Evolutionary conservation across 495 filamentous ascomycete species (phyloP).

Genomic region (Achaetomiella virescens): DNA sequence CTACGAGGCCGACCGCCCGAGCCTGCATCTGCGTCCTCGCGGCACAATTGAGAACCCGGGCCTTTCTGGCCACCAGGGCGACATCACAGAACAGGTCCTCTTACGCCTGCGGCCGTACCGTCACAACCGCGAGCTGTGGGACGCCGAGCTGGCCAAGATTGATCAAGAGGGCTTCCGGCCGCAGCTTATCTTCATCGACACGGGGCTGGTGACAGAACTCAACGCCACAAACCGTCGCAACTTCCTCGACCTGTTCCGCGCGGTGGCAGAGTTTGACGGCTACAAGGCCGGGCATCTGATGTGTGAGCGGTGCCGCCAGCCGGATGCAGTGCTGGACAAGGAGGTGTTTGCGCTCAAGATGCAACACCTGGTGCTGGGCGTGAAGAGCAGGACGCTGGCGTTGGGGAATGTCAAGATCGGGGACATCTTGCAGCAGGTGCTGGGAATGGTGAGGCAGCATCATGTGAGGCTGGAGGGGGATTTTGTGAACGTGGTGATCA

Average conservation of each 20-base stretch:
- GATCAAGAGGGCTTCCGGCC: slow-evolving; percentile 87
- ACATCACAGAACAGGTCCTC: slow-evolving; percentile 85
- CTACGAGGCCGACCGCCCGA: slow-evolving; percentile 72
- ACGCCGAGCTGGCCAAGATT: slow-evolving; percentile 63
- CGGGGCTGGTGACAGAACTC: slow-evolving; percentile 90
- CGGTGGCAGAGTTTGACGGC: slow-evolving; percentile 94
- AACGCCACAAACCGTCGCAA: slow-evolving; percentile 81
- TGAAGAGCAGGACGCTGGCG: slow-evolving; percentile 86
- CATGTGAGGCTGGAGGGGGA: slow-evolving; percentile 96
- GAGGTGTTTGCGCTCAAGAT: slow-evolving; percentile 93
- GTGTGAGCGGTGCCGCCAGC: slow-evolving; percentile 90
- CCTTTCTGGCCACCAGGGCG: slow-evolving; percentile 46
- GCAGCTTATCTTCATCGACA: slow-evolving; percentile 96
- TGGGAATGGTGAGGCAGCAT: slow-evolving; percentile 86
- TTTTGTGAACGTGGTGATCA: slow-evolving; percentile 97
- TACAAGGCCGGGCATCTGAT: slow-evolving; percentile 93
- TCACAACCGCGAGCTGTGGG: slow-evolving; percentile 59
- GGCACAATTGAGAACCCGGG: slow-evolving; percentile 32
- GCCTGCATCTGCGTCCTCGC: slow-evolving; percentile 32
- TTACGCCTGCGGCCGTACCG: slow-evolving; percentile 67
- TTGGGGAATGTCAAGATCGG: slow-evolving; percentile 95
- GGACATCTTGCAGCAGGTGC: slow-evolving; percentile 83
- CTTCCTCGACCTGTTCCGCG: slow-evolving; percentile 93
- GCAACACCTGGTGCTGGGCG: slow-evolving; percentile 86
- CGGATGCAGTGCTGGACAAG: slow-evolving; percentile 75